A percentile compares a stretch with the other conserved stretches of the same genome.
phyloP scores from a whole-genome alignment of 345 rosid species.

The Odontarrhena argentea region DNA sequence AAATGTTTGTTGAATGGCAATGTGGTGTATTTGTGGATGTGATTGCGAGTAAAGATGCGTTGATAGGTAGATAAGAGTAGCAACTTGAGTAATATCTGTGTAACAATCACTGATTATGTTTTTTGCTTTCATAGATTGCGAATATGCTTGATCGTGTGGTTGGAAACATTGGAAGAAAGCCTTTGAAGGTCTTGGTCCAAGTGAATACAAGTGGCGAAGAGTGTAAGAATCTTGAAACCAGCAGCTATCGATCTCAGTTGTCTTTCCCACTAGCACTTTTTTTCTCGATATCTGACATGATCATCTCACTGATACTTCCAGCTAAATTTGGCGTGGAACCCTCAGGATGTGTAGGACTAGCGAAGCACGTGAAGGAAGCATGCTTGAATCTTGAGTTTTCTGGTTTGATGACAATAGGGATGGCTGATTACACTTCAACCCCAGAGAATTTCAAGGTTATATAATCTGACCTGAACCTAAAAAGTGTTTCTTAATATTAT shows the following conservation, averaged over 20 bases:
- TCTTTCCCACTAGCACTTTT: not conserved
- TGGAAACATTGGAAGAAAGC: conserved; percentile 74
- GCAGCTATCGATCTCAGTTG: not conserved
- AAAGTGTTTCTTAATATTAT: not conserved
- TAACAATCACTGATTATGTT: not conserved
- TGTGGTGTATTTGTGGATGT: conserved; percentile 4
- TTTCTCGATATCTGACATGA: not conserved
- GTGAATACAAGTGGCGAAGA: conserved; percentile 98
- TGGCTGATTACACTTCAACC: conserved; percentile 88
- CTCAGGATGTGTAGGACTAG: conserved; percentile 77
- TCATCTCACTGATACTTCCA: conserved; percentile 38
- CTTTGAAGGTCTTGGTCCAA: conserved; percentile 82
- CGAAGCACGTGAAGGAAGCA: conserved; percentile 58
- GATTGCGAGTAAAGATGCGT: not conserved
- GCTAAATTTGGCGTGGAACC: conserved; percentile 95
- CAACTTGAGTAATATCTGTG: not conserved
- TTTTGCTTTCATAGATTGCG: conserved; percentile 66
- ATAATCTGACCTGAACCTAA: not conserved
- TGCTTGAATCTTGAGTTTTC: conserved; percentile 81
- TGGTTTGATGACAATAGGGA: conserved; percentile 96
- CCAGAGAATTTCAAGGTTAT: conserved; percentile 94
- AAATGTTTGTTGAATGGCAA: conserved; percentile 10
- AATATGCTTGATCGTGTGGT: conserved; percentile 72
- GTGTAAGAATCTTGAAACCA: conserved; percentile 54
- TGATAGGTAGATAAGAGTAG: not conserved